A percentile compares a stretch with the other conserved stretches of the same genome.
Evolutionary conservation across 2,329 filamentous ascomycete genomes (phyloP).

Genomic region (Stachybotrys elegans): DNA sequence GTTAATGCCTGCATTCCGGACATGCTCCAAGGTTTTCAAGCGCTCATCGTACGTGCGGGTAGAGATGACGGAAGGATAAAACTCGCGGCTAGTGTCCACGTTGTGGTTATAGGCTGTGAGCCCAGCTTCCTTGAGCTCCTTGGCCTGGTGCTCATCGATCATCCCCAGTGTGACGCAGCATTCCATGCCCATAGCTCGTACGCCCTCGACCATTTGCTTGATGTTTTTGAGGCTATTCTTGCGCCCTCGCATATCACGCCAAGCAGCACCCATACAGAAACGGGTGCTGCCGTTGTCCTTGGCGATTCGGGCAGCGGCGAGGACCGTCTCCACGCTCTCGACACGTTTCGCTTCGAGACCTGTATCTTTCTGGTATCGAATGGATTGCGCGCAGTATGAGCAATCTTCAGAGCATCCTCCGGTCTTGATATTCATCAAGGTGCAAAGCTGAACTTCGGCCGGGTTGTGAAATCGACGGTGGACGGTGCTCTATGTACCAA

Average conservation of each 20-base stretch:
- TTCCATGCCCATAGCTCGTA: conserved; percentile 80
- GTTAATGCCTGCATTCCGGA: conserved; percentile 80
- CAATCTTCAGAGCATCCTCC: conserved; percentile 91
- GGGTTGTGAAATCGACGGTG: conserved; percentile 85
- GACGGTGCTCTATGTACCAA: conserved; percentile 55
- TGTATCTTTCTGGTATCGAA: conserved; percentile 70
- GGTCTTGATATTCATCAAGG: conserved; percentile 94
- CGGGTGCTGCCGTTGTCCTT: conserved; percentile 81
- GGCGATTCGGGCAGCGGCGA: conserved; percentile 70
- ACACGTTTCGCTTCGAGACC: conserved; percentile 77
- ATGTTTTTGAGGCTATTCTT: conserved; percentile 81
- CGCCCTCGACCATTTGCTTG: conserved; percentile 78
- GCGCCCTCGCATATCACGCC: conserved; percentile 89
- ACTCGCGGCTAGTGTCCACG: conserved; percentile 83
- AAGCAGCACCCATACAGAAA: conserved; percentile 94
- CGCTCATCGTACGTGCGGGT: conserved; percentile 86
- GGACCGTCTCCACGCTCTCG: conserved; percentile 73
- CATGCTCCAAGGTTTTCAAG: conserved; percentile 70
- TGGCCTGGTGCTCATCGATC: conserved; percentile 78
- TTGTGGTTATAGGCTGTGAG: conserved; percentile 95
- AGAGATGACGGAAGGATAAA: conserved; percentile 81
- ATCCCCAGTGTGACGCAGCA: conserved; percentile 91
- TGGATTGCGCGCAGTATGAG: conserved; percentile 87
- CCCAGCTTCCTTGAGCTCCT: conserved; percentile 76
- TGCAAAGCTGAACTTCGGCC: conserved; percentile 83